Evolutionary conservation across 805 yeast genomes (phyloP).

Genomic region (Candida insectorum): DNA sequence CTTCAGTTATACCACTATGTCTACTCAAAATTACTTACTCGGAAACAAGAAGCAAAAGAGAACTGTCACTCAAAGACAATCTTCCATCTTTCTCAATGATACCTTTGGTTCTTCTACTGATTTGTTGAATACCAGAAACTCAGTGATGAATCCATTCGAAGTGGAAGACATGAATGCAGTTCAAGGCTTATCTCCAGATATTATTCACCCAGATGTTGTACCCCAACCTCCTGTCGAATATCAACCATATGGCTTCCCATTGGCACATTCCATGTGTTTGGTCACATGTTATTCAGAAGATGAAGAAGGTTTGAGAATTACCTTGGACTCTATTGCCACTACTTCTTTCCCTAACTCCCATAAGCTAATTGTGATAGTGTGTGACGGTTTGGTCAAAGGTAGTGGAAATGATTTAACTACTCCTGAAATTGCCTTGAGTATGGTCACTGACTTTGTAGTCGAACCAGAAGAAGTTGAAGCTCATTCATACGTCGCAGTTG

Average conservation of each 20-base stretch:
- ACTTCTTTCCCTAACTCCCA: slow-evolving; percentile 96
- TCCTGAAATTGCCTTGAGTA: slow-evolving; percentile 81
- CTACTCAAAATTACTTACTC: slow-evolving; percentile 53
- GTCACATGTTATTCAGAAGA: slow-evolving; percentile 97
- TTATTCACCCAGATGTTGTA: slow-evolving; percentile 73
- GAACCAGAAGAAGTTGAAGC: slow-evolving; percentile 76
- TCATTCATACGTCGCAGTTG: slow-evolving; percentile 90
- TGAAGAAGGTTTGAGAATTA: slow-evolving; percentile 77
- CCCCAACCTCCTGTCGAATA: slow-evolving; percentile 89
- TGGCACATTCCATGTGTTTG: slow-evolving; percentile 41
- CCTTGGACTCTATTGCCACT: slow-evolving; percentile 90
- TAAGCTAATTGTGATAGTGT: slow-evolving; percentile 76
- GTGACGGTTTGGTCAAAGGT: slow-evolving; percentile 95
- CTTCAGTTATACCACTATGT: slow-evolving; percentile 59
- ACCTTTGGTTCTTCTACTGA: slow-evolving; percentile 29
- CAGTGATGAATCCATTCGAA: slow-evolving; percentile 32
- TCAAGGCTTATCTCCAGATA: slow-evolving; percentile 52
- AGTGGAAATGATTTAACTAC: slow-evolving; percentile 86
- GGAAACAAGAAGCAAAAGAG: slow-evolving; percentile 14
- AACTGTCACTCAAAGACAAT: slow-evolving; percentile 15
- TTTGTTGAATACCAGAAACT: slow-evolving; percentile 21
- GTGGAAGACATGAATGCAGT: slow-evolving; percentile 32
- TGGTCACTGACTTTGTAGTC: slow-evolving; percentile 72
- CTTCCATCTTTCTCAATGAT: slow-evolving; percentile 28
- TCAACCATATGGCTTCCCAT: slow-evolving; percentile 84